Base-by-base conservation (phyloP, 2,329 filamentous ascomycete genomes). In the Fonsecaea pedrosoi region DNA sequence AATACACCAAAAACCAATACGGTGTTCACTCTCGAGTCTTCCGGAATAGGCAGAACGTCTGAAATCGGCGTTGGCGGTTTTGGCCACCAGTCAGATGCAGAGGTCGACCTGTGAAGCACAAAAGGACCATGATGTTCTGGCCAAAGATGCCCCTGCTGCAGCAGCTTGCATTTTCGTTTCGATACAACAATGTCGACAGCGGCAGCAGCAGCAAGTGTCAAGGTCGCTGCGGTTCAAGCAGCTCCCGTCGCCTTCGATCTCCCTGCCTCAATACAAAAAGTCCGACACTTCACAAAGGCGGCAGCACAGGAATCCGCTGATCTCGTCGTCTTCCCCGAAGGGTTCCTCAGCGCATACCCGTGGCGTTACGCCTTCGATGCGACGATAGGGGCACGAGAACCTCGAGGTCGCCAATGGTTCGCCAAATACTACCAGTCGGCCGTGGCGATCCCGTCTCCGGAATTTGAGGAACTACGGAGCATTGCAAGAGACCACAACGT, bases 341-440 rank as follows among this genome's bases (percentile, higher is more conserved):
- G 93, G 25, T 97, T 92, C 76, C 84, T 97, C 2, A 94, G 94
- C 56, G 94, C 94, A 1, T 97, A 97, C 76, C 94, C 94, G 18
- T 89, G 93, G 15, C 92, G 90, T 21, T 89, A 89, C 68, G 82
- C 83, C 58, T 97, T 97, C 74, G 93, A 93, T 6, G 88, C 87
- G 58, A 84, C 86, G 1, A 84, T 97, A 8, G 94, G 94, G 6
- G 83, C 84, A 13, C 88, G 93, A 45, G 84, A 85, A 0, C 81
- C 85, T 3, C 82, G 84, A 61, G 94, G 93, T 3, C 86, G 93
- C 21, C 92, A 96, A 32, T 92, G 95, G 74, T 97, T 89, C 75
- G 83, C 94, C 8, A 81, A 84, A 3, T 97, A 97, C 79, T 96
- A 94, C 80, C 86, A 89, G 65, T 81, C 81, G 10, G 91, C 92